These are phyloP conservation scores for Rhododendron vialii DNA, from an alignment of 148 eudicot genomes.

Conservation along the genomic window DNA sequence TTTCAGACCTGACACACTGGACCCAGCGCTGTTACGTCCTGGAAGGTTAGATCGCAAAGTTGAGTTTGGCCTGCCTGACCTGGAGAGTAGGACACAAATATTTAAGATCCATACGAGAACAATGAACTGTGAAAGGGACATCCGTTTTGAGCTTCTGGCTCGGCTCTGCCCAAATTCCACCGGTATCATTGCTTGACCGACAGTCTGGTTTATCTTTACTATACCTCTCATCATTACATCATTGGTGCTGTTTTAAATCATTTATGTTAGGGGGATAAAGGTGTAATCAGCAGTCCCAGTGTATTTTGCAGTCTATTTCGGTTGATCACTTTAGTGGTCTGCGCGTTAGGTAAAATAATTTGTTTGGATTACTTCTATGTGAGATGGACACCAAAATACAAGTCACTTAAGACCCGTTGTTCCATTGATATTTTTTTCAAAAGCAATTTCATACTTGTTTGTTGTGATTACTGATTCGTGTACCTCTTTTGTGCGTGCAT, in stretches of 20 bases:
- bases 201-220: neutral
- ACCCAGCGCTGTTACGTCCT: slow-evolving; percentile 87
- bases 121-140: slow-evolving; percentile 91
- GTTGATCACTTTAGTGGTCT: neutral
- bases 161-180: slow-evolving; percentile 97
- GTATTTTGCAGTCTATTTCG: neutral
- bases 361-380: neutral
- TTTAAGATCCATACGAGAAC: slow-evolving; percentile 90
- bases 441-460: neutral
- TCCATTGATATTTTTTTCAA: neutral
- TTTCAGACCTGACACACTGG: slow-evolving; percentile 80
- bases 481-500: neutral
- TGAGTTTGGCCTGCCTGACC: slow-evolving; percentile 91
- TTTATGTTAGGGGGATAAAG: neutral
- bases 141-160: slow-evolving; percentile 91
- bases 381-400: neutral
- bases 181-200: slow-evolving; percentile 25
- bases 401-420: neutral
- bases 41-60: slow-evolving; percentile 84
- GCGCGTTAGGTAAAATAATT: neutral
- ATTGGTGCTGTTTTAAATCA: neutral
- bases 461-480: neutral
- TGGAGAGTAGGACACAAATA: slow-evolving; percentile 81
- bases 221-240: neutral
- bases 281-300: neutral